A percentile compares a stretch with the other conserved stretches of the same genome.
Conservation (phyloP, 306 rosid species). For the Malus asiatica region DNA sequence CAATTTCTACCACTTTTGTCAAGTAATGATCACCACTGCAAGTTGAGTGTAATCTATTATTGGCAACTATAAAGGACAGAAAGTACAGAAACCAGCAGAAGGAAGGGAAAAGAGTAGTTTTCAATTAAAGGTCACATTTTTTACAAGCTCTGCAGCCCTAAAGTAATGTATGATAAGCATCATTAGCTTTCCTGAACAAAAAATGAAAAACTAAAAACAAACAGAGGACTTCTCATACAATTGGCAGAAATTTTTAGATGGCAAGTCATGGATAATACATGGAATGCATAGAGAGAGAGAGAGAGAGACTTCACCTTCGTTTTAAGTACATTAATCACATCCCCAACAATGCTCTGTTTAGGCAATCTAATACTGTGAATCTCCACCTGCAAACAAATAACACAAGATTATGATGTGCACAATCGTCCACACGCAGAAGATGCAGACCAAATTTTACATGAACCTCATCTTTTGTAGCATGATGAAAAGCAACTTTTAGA, state of each 20-base stretch:
- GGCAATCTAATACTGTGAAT: slow-evolving; percentile 66
- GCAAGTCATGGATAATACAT: too few relatives aligned
- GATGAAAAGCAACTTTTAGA: slow-evolving; percentile 74
- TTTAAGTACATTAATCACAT: slow-evolving; percentile 60
- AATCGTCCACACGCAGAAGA: not conserved
- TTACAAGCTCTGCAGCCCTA: too few relatives aligned
- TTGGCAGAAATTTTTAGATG: not conserved
- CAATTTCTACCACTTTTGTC: not conserved
- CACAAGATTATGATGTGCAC: slow-evolving; percentile 5
- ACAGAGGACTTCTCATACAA: not conserved
- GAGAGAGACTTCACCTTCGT: slow-evolving; percentile 39
- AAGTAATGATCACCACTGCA: too few relatives aligned
- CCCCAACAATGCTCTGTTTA: slow-evolving; percentile 65
- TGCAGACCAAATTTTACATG: slow-evolving; percentile 1
- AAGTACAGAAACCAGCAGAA: too few relatives aligned
- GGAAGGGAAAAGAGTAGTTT: too few relatives aligned
- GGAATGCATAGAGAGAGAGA: not conserved
- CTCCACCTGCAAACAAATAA: slow-evolving; percentile 40
- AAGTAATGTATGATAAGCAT: too few relatives aligned
- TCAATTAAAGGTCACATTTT: too few relatives aligned
- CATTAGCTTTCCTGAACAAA: too few relatives aligned
- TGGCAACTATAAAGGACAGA: too few relatives aligned
- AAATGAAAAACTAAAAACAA: too few relatives aligned
- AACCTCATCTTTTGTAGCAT: slow-evolving; percentile 75
- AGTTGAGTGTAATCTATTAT: too few relatives aligned